Conservation (phyloP, 1,139 yeast genomes). For the Suhomyces panamericanus region DNA sequence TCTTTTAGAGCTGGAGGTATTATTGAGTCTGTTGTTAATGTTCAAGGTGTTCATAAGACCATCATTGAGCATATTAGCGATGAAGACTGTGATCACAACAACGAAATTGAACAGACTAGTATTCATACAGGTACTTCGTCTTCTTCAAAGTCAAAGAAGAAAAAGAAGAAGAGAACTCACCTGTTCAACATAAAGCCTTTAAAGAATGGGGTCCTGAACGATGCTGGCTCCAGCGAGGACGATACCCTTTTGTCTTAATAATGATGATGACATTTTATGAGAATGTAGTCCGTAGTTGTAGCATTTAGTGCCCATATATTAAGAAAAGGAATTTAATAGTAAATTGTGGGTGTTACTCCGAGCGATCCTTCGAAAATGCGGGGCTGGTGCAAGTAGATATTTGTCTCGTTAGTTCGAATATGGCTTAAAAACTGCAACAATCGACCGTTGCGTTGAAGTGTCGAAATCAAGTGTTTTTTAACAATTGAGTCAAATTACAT, state of each 20-base stretch:
- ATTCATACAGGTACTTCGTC: constrained; percentile 3
- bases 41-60: constrained; percentile 83
- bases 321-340: too few relatives aligned
- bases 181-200: constrained; percentile 18
- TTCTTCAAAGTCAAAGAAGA: constrained; percentile 7
- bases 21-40: constrained; percentile 79
- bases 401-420: too few relatives aligned
- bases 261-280: background rate
- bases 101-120: constrained; percentile 8
- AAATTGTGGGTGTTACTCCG: too few relatives aligned
- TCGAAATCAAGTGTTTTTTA: too few relatives aligned
- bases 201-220: constrained; percentile 1
- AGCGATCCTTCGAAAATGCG: too few relatives aligned
- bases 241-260: constrained; percentile 8
- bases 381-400: too few relatives aligned
- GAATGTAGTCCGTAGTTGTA: too few relatives aligned
- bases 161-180: constrained; percentile 15
- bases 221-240: constrained; percentile 3
- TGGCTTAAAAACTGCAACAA: too few relatives aligned
- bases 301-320: too few relatives aligned
- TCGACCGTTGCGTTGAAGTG: too few relatives aligned
- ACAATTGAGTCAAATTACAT: too few relatives aligned
- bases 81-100: constrained; percentile 23
- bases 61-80: constrained; percentile 67
- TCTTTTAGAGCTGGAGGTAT: constrained; percentile 66